Evolutionary conservation across 2,329 filamentous ascomycete genomes (phyloP).

Genomic region (Pseudocercospora fijiensis): DNA sequence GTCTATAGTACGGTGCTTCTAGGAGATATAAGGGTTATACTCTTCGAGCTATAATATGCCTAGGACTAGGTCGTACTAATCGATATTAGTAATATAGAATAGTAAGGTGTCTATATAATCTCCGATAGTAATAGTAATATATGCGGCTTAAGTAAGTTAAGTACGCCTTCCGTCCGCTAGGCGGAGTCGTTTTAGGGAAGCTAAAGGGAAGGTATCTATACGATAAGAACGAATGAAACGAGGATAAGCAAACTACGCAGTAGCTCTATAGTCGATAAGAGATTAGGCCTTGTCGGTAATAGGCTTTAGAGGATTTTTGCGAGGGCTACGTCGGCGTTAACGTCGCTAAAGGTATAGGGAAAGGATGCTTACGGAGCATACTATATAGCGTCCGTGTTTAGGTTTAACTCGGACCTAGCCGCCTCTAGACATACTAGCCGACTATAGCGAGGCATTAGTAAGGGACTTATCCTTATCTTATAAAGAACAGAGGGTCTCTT

Average conservation of each 20-base stretch:
- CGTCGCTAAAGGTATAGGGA: not conserved
- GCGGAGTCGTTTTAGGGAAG: not conserved
- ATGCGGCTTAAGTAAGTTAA: not conserved
- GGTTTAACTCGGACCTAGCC: not conserved
- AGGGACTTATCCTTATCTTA: not conserved
- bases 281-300: not conserved
- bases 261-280: not conserved
- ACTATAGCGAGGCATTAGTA: not conserved
- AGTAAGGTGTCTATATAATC: not conserved
- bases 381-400: not conserved
- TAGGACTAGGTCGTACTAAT: not conserved
- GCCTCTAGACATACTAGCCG: not conserved
- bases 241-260: not conserved
- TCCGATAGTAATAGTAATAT: no score
- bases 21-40: no score
- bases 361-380: not conserved
- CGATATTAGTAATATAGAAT: not conserved
- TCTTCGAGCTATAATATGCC: not conserved
- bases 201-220: not conserved
- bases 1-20: not conserved
- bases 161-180: not conserved
- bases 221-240: not conserved
- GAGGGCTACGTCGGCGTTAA: not conserved
- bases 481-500: not conserved
- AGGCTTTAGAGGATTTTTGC: not conserved